Evolutionary conservation across 345 rosid genomes (phyloP).

Genomic region (Mangifera indica): DNA sequence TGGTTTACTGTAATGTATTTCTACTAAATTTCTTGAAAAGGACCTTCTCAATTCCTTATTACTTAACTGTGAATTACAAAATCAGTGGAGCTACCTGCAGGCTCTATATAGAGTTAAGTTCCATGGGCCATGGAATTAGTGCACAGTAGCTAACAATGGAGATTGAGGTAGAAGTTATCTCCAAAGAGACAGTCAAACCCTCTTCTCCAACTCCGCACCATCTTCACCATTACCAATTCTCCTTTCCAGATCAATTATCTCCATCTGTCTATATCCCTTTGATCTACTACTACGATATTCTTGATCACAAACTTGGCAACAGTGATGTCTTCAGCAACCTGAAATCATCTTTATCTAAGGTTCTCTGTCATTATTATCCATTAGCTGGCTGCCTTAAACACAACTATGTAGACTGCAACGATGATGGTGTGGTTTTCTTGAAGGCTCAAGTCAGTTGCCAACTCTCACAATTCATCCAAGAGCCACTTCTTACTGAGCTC

Average conservation of each 20-base stretch:
- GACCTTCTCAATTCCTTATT: no score
- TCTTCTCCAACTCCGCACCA: conserved; percentile 38
- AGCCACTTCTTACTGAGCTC: neutral
- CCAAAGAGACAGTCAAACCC: conserved; percentile 37
- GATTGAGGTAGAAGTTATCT: conserved; percentile 28
- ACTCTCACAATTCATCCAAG: conserved; percentile 8
- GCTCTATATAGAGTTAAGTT: no score
- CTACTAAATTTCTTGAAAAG: no score
- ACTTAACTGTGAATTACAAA: no score
- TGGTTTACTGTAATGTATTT: no score
- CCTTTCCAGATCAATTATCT: conserved; percentile 41
- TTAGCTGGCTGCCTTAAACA: neutral
- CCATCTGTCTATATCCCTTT: conserved; percentile 36
- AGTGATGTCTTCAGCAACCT: conserved; percentile 7
- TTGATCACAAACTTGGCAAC: conserved; percentile 6
- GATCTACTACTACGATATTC: conserved; percentile 31
- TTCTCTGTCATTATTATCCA: neutral
- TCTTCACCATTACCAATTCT: conserved; percentile 31
- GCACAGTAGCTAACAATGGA: neutral
- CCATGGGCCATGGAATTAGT: neutral
- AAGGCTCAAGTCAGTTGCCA: conserved; percentile 8
- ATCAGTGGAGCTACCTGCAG: no score
- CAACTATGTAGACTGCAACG: conserved; percentile 5
- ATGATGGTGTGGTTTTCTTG: neutral
- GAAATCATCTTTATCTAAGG: neutral